A percentile compares a stretch with the other conserved stretches of the same genome.
These are phyloP conservation scores for Nemania abortiva DNA, from an alignment of 2,329 filamentous ascomycete genomes.

Conservation along the genomic window DNA sequence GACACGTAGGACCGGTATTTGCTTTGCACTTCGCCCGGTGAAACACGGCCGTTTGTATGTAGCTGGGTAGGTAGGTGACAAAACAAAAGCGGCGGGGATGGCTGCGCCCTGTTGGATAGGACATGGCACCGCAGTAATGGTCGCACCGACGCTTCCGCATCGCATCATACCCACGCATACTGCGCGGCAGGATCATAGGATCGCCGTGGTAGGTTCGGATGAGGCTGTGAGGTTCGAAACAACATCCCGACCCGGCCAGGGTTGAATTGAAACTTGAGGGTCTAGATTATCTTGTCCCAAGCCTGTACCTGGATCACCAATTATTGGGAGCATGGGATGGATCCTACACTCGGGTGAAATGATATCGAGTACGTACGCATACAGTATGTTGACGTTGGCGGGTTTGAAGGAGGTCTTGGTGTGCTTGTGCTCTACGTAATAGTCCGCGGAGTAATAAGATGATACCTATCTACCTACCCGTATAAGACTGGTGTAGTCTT, in stretches of 20 bases:
- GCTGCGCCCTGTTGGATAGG: constrained; percentile 6
- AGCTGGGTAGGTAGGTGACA: constrained; percentile 15
- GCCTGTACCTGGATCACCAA: too few species aligned
- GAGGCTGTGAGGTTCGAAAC: constrained; percentile 2
- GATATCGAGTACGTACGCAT: not conserved
- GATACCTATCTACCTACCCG: not conserved
- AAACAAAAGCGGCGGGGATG: constrained; percentile 11
- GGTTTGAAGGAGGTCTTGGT: not conserved
- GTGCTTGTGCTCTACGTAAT: not conserved
- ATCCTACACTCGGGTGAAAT: not conserved
- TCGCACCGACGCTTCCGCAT: constrained; percentile 11
- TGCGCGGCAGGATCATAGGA: not conserved
- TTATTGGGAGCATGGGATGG: too few species aligned
- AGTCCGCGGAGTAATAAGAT: not conserved
- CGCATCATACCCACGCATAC: not conserved
- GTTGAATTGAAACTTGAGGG: not conserved
- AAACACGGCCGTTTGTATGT: not conserved
- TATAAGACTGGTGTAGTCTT: not conserved
- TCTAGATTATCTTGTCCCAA: constrained; percentile 11
- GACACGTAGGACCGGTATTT: not conserved
- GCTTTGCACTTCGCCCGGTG: not conserved
- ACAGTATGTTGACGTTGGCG: not conserved
- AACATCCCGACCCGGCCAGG: not conserved
- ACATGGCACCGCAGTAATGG: constrained; percentile 23
- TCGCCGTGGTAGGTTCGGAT: not conserved